A percentile compares a stretch with the other conserved stretches of the same genome.
Evolutionary conservation across 306 rosid genomes (phyloP).

Genomic region (Cucurbita maxima): DNA sequence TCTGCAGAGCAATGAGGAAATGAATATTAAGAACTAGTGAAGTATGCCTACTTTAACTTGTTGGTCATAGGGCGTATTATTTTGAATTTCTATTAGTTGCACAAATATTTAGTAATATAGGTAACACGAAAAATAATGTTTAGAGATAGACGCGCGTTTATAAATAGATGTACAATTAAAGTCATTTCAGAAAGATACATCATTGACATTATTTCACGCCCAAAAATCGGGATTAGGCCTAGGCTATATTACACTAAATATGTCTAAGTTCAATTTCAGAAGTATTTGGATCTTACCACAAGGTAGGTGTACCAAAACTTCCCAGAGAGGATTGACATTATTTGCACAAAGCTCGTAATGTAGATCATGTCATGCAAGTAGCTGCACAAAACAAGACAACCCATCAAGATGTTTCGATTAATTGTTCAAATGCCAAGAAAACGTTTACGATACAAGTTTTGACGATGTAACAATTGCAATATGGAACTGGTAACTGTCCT

Average conservation of each 20-base stretch:
- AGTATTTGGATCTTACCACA: conserved; percentile 40
- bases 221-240: not conserved
- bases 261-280: not conserved
- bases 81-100: not conserved
- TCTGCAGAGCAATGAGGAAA: conserved; percentile 30
- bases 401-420: not conserved
- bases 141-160: not conserved
- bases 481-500: not conserved
- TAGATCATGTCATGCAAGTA: conserved; percentile 19
- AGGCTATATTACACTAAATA: not conserved
- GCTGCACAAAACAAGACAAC: conserved; percentile 29
- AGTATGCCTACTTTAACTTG: not conserved
- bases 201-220: not conserved
- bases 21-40: not conserved
- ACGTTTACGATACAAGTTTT: not conserved
- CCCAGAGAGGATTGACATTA: conserved; percentile 78
- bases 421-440: not conserved
- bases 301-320: conserved; percentile 87
- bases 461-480: not conserved
- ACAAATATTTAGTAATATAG: not conserved
- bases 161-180: not conserved
- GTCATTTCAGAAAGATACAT: not conserved
- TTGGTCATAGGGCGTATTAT: not conserved
- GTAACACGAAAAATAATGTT: not conserved
- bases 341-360: conserved; percentile 90